Base-by-base conservation (phyloP, 495 filamentous ascomycete genomes). In the Penicillium paradoxum region DNA sequence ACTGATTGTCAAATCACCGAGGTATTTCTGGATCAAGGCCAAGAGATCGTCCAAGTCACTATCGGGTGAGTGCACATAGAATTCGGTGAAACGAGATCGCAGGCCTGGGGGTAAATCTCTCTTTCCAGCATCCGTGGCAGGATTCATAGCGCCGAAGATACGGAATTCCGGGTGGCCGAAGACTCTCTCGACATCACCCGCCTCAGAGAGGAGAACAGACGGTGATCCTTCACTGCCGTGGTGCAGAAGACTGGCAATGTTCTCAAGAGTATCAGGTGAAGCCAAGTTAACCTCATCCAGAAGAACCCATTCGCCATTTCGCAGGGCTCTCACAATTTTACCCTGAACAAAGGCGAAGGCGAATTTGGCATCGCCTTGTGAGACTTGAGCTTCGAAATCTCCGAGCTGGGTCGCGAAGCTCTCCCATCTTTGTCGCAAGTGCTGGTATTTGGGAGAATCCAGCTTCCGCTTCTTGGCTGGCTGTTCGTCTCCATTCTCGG, bases 61-160 rank as follows among this genome's bases (percentile, higher is more conserved):
- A 60, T 99, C 95, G 0, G 93, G 91, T 42, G 87, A 90, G 46
- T 87, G 79, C 10, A 99, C 89, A 64, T 92, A 99, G 14, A 97
- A 73, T 63, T 99, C 95, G 0, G 92, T 96, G 64, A 99, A 99
- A 17, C 90, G 79, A 38, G 88, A 91, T 22, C 89, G 77, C 27
- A 95, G 74, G 4, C 93, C 89, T 45, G 85, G 81, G 0, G 91
- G 91, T 3, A 99, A 76, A 66, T 97, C 93, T 50, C 89, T 83
- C 73, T 97, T 99, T 29, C 95, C 95, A 51, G 96, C 82, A 76
- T 99, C 95, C 11, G 92, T 97, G 10, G 95, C 92, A 39, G 95
- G 95, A 62, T 99, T 99, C 95, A 99, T 99, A 39, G 93, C 93
- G 21, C 88, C 95, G 68, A 99, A 97, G 21, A 99, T 87, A 29